These are phyloP conservation scores for Calonectria henricotiae DNA, from an alignment of 2,329 filamentous ascomycete genomes.

Conservation along the genomic window DNA sequence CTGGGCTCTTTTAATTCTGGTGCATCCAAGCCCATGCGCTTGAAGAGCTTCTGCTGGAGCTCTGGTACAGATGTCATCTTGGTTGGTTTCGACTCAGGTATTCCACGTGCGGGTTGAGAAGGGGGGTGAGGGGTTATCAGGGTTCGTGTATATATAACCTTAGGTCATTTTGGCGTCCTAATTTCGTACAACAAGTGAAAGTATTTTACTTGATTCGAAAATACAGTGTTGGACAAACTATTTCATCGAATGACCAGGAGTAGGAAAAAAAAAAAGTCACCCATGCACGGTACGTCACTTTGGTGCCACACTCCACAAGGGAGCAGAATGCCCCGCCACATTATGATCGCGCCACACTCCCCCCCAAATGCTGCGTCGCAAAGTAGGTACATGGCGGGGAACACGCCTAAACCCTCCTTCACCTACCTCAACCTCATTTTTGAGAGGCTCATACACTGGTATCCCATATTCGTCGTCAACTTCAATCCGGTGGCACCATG, in stretches of 20 bases:
- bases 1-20: slow-evolving; percentile 45
- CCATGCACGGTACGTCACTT: slow-evolving; percentile 25
- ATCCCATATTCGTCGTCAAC: slow-evolving; percentile 22
- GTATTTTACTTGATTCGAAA: background rate
- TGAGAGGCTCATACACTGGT: slow-evolving; percentile 33
- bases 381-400: slow-evolving; percentile 48
- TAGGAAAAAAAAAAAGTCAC: slow-evolving; percentile 29
- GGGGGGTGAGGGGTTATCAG: no score
- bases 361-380: background rate
- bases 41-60: slow-evolving; percentile 60
- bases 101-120: background rate
- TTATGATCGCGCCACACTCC: slow-evolving; percentile 32
- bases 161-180: background rate
- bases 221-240: background rate
- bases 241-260: slow-evolving; percentile 4
- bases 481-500: slow-evolving; percentile 41
- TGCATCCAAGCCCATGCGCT: slow-evolving; percentile 57
- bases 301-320: slow-evolving; percentile 6
- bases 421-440: slow-evolving; percentile 43
- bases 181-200: background rate
- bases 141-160: background rate
- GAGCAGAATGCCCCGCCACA: slow-evolving; percentile 32
- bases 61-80: slow-evolving; percentile 51
- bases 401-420: slow-evolving; percentile 38
- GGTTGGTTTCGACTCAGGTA: background rate